phyloP scores from a whole-genome alignment of 345 rosid genomes.

The Capsella bursapastoris region DNA sequence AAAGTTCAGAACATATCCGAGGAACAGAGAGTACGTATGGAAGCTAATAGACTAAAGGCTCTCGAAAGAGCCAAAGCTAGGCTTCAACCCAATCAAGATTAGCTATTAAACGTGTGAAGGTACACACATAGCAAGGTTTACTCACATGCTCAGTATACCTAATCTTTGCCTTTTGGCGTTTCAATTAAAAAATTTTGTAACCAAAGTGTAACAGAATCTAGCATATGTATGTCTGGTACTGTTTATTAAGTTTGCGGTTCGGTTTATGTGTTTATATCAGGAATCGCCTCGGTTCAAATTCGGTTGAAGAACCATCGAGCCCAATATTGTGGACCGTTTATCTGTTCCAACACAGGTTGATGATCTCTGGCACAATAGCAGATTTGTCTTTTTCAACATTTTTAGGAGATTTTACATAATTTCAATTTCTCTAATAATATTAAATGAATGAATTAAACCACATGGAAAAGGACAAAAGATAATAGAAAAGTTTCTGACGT shows the following conservation, averaged over 20 bases:
- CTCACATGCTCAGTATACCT: neutral
- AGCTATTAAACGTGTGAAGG: neutral
- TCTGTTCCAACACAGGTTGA: neutral
- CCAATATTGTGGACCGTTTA: neutral
- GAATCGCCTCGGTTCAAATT: neutral
- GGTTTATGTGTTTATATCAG: neutral
- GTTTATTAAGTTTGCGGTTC: neutral
- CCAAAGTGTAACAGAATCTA: neutral
- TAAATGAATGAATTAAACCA: neutral
- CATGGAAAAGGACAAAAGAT: constrained; percentile 35
- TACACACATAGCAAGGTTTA: neutral
- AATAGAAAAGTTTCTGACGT: constrained; percentile 17
- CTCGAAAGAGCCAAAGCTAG: constrained; percentile 79
- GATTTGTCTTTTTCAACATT: constrained; percentile 4
- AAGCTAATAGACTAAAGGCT: constrained; percentile 83
- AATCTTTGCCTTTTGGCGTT: neutral
- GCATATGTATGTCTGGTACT: neutral
- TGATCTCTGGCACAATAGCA: constrained; percentile 4
- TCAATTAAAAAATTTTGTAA: too few relatives aligned
- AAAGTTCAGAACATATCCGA: constrained; percentile 69
- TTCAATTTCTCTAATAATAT: neutral
- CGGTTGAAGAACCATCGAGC: constrained; percentile 8
- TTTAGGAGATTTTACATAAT: neutral
- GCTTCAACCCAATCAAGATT: constrained; percentile 38
- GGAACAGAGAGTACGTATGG: constrained; percentile 86